Evolutionary conservation across 179 eudicot species (phyloP).

Genomic region (Carnegiea gigantea): DNA sequence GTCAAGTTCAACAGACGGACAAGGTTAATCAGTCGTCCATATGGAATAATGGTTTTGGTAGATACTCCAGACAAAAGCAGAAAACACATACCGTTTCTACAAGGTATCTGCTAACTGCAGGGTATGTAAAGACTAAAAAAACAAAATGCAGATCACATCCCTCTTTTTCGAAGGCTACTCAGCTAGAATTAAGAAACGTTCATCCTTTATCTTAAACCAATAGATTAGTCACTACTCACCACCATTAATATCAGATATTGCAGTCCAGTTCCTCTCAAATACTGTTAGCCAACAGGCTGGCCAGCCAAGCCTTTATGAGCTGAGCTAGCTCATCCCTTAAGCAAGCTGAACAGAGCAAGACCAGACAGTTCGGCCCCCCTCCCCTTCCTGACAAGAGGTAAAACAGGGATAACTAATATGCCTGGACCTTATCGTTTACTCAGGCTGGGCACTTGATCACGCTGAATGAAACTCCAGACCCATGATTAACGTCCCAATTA

Average conservation of each 20-base stretch:
- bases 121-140: background rate
- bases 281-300: background rate
- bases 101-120: background rate
- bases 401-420: background rate
- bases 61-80: background rate
- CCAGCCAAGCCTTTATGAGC: background rate
- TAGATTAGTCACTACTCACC: background rate
- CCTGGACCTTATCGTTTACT: background rate
- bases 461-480: background rate
- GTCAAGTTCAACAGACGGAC: too few relatives aligned
- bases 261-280: background rate
- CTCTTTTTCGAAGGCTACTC: background rate
- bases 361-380: background rate
- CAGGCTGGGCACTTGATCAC: background rate
- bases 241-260: background rate
- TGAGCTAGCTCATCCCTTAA: too few relatives aligned
- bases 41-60: background rate
- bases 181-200: background rate
- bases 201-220: background rate
- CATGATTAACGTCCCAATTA: background rate
- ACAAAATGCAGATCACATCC: background rate
- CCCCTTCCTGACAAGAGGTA: background rate
- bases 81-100: background rate
- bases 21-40: background rate
- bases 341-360: background rate